These are phyloP conservation scores for Scutellaria galericulata DNA, from an alignment of 257 asterid genomes.

Conservation along the genomic window DNA sequence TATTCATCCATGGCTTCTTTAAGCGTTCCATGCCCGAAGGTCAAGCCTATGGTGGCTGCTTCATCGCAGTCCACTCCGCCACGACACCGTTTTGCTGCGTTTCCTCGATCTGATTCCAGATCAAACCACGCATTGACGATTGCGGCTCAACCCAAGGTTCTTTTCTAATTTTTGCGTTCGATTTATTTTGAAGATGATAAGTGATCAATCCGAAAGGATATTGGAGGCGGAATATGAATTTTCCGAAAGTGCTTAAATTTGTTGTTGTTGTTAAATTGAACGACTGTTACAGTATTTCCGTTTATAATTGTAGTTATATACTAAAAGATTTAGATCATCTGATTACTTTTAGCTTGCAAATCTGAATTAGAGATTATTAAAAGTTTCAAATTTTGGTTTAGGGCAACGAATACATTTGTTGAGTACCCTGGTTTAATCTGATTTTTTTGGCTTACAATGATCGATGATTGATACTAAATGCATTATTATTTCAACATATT, in stretches of 20 bases:
- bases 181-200: neutral
- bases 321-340: neutral
- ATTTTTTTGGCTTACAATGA: neutral
- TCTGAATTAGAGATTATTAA: neutral
- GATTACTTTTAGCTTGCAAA: neutral
- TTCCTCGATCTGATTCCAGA: slow-evolving; percentile 48
- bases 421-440: neutral
- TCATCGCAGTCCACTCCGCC: slow-evolving; percentile 42
- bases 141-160: slow-evolving; percentile 36
- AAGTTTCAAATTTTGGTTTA: neutral
- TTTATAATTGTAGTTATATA: no score
- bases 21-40: slow-evolving; percentile 53
- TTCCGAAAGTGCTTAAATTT: neutral
- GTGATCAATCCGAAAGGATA: no score
- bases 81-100: slow-evolving; percentile 35
- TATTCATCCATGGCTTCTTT: slow-evolving; percentile 56
- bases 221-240: slow-evolving; percentile 3
- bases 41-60: slow-evolving; percentile 41
- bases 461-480: no score
- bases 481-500: no score
- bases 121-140: slow-evolving; percentile 31
- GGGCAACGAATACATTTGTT: no score
- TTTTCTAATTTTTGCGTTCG: neutral
- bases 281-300: neutral
- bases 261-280: neutral